phyloP scores from a whole-genome alignment of 192 early-diverging fungal genomes.

The Pecoramyces ruminantium region DNA sequence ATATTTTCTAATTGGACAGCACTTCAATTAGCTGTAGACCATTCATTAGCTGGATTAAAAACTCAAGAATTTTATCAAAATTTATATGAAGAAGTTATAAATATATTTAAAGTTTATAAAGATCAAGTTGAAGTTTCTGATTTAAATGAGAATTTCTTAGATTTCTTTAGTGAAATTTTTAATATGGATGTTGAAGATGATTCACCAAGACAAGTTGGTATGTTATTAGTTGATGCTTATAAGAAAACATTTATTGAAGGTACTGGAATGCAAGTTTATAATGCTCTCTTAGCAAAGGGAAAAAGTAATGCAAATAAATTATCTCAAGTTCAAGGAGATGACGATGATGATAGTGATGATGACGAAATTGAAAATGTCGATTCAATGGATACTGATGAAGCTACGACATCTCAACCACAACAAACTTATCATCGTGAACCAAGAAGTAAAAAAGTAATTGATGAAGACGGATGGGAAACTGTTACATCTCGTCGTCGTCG shows the following conservation, averaged over 20 bases:
- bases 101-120: conserved; percentile 18
- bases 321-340: neutral
- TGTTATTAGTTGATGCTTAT: neutral
- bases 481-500: neutral
- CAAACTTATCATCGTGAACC: neutral
- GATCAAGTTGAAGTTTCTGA: conserved; percentile 16
- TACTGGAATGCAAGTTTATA: neutral
- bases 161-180: conserved; percentile 20
- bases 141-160: conserved; percentile 21
- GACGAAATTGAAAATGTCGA: neutral
- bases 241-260: neutral
- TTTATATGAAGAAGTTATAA: conserved; percentile 11
- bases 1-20: conserved; percentile 26
- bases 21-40: conserved; percentile 26
- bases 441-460: neutral
- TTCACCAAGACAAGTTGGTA: conserved; percentile 5
- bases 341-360: neutral
- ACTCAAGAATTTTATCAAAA: conserved; percentile 6
- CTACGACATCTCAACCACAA: neutral
- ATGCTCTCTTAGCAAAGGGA: neutral
- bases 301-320: neutral
- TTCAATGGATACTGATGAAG: neutral
- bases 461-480: neutral
- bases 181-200: conserved; percentile 7
- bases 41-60: conserved; percentile 12